Conservation (phyloP, 139 green algal species). For the Coelastrella sp. region DNA sequence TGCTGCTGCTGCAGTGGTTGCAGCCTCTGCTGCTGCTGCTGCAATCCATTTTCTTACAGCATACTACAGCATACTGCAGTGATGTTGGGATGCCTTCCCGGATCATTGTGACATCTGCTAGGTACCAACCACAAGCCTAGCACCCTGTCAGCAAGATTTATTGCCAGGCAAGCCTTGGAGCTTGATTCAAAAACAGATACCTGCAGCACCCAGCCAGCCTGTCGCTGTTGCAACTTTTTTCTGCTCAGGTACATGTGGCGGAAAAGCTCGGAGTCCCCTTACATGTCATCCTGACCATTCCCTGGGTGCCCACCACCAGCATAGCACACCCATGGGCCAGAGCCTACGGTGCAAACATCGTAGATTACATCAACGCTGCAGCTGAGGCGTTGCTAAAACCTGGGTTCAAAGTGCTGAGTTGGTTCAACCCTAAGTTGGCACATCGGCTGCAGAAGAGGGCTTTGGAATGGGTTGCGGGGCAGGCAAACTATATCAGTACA, state of each 20-base stretch:
- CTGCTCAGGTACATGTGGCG: conserved; percentile 20
- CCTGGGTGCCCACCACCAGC: conserved; percentile 28
- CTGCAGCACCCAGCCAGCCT: neutral
- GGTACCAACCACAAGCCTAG: no score
- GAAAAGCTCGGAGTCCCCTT: conserved; percentile 37
- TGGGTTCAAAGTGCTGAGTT: neutral
- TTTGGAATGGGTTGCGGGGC: neutral
- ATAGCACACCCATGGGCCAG: conserved; percentile 43
- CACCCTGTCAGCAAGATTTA: no score
- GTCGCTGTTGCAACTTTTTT: neutral
- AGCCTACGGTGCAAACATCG: conserved; percentile 23
- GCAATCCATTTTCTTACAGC: no score
- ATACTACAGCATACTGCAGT: no score
- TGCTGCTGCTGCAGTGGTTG: conserved; percentile 1
- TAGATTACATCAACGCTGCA: conserved; percentile 12
- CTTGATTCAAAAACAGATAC: neutral
- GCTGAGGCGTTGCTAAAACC: neutral
- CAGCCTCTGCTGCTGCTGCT: conserved; percentile 23
- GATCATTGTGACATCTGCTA: no score
- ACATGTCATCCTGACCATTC: conserved; percentile 33
- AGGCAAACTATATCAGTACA: conserved; percentile 8
- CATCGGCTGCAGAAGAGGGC: neutral
- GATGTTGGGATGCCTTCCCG: no score
- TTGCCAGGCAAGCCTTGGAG: no score
- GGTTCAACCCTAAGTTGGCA: neutral